These are phyloP conservation scores for Saccharomycopsis oosterbeekiorum DNA, from an alignment of 805 yeast genomes.

Conservation along the genomic window DNA sequence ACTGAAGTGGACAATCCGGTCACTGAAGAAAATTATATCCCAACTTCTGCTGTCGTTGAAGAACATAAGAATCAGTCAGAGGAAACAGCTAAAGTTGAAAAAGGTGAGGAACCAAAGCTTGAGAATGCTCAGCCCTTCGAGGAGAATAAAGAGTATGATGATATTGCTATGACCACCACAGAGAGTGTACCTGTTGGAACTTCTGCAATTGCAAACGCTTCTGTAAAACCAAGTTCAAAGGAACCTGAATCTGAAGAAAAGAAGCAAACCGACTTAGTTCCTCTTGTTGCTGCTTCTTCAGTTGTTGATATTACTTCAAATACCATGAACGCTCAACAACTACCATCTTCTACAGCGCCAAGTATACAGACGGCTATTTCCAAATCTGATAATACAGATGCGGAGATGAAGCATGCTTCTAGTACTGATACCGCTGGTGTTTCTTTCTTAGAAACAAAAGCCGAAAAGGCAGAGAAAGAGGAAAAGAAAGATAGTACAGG, in stretches of 20 bases:
- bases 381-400: too few species aligned
- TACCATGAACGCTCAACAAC: not conserved
- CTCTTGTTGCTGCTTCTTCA: not conserved
- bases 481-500: not conserved
- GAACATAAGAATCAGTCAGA: constrained; percentile 9
- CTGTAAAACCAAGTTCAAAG: not conserved
- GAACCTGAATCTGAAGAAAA: not conserved
- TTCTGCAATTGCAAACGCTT: not conserved
- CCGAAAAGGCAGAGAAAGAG: not conserved
- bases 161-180: not conserved
- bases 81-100: constrained; percentile 5
- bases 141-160: constrained; percentile 19
- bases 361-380: not conserved
- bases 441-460: not conserved
- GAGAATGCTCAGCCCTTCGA: constrained; percentile 9
- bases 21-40: not conserved
- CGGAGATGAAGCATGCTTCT: not conserved
- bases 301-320: not conserved
- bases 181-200: not conserved
- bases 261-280: not conserved
- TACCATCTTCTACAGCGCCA: not conserved
- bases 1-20: not conserved
- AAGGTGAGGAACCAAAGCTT: not conserved
- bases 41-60: not conserved
- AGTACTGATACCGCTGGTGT: not conserved